Evolutionary conservation across 805 yeast species (phyloP).

Genomic region (Pichia californica): DNA sequence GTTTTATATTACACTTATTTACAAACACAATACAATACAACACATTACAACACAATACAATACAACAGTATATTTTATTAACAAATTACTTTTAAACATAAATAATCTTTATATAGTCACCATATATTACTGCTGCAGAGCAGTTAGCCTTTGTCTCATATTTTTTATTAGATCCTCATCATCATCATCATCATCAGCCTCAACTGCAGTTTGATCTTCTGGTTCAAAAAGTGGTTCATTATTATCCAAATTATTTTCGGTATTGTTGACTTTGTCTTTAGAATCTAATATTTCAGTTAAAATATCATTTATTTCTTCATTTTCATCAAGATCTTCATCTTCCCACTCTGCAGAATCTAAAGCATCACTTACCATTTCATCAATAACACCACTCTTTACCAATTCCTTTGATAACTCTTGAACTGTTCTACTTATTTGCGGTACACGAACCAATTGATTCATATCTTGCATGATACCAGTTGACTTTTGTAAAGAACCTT

Average conservation of each 20-base stretch:
- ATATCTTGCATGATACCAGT: conserved; percentile 86
- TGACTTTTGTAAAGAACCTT: conserved; percentile 72
- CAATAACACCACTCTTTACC: conserved; percentile 78
- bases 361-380: conserved; percentile 92
- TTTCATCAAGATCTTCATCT: conserved; percentile 59
- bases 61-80: too few species aligned
- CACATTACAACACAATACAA: too few species aligned
- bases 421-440: conserved; percentile 77
- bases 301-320: conserved; percentile 53
- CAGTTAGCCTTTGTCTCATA: conserved; percentile 85
- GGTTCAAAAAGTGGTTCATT: neutral
- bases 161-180: conserved; percentile 71
- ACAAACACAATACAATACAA: too few species aligned
- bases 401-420: conserved; percentile 81
- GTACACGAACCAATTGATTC: conserved; percentile 67
- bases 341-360: conserved; percentile 64
- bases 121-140: conserved; percentile 56
- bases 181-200: conserved; percentile 43
- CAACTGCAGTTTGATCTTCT: neutral
- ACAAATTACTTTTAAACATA: too few species aligned
- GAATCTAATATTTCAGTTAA: conserved; percentile 38
- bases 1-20: too few species aligned
- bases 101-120: too few species aligned
- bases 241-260: neutral
- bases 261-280: conserved; percentile 26